Conservation (phyloP, 208 protist species). For the Wallacemonas rigidus region DNA sequence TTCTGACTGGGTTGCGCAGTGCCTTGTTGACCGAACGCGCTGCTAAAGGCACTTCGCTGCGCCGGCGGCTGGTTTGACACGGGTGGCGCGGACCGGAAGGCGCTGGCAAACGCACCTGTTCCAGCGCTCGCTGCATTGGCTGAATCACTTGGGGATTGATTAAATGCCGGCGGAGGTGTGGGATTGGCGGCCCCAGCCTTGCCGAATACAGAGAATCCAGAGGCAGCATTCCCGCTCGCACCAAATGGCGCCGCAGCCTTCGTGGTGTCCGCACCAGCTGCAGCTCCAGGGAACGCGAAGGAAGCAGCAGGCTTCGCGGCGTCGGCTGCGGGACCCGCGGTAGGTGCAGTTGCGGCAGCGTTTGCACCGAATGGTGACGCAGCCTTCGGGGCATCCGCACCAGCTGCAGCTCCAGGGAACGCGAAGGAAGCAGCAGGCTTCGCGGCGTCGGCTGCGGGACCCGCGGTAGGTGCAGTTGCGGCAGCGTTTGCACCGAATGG, state of each 20-base stretch:
- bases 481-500: neutral
- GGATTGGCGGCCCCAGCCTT: neutral
- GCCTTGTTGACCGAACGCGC: constrained; percentile 4
- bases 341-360: neutral
- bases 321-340: too few relatives aligned
- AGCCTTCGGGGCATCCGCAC: neutral
- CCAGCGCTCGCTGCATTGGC: too few relatives aligned
- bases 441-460: neutral
- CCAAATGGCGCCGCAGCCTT: neutral
- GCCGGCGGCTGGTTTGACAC: neutral
- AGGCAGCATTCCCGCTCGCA: neutral
- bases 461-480: neutral
- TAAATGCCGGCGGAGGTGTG: too few relatives aligned
- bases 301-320: neutral
- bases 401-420: neutral
- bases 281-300: neutral
- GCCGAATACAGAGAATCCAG: neutral
- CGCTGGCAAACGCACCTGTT: constrained; percentile 6
- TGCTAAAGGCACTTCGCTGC: neutral
- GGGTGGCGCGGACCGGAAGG: neutral
- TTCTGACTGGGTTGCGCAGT: too few relatives aligned
- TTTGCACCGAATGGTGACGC: neutral
- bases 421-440: neutral
- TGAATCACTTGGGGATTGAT: too few relatives aligned
- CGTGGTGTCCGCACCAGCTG: neutral